Base-by-base conservation (phyloP, 2,329 filamentous ascomycete species). In the Xylogone sp. region DNA sequence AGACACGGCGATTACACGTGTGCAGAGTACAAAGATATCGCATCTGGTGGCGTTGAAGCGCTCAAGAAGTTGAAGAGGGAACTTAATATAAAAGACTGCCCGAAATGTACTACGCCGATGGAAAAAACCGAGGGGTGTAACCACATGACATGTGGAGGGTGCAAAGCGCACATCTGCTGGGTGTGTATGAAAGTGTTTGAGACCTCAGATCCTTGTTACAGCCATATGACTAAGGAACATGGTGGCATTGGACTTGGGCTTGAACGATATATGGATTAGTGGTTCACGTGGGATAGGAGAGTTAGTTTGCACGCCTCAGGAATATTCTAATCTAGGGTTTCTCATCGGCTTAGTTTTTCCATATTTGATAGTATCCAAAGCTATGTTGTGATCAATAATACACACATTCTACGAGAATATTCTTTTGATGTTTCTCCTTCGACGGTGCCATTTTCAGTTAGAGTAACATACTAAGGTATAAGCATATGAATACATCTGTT, bases 151-250 rank as follows among this genome's bases (percentile, higher is more conserved):
- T 59, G 56, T 27, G 19, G 18, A 20, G 54, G 53, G 10, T 63
- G 59, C 46, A 46, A 48, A 42, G 48, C 53, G 18, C 59, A 62
- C 50, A 54, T 63, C 10, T 63, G 61, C 49, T 63, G 61, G 61
- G 48, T 57, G 19, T 62, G 60, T 50, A 46, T 59, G 56, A 43
- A 45, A 27, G 49, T 52, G 2, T 63, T 58, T 10, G 24, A 27
- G 10, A 27, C 10, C 6, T 5, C 24, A 10, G 7, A 2, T 1
- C 21, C 44, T 22, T 65, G 62, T 48, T 66, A 66, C 47, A 42
- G 45, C 0, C 61, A 65, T 47, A 61, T 65, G 59, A 50, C 16
- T 1, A 50, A 44, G 24, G 5, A 18, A 4, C 57, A 62, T 43
- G 48, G 42, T 21, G 53, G 53, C 4, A 50, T 53, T 39, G 54